Evolutionary conservation across 768 basidiomycete genomes (phyloP).

Genomic region (Termitomyces sp.): DNA sequence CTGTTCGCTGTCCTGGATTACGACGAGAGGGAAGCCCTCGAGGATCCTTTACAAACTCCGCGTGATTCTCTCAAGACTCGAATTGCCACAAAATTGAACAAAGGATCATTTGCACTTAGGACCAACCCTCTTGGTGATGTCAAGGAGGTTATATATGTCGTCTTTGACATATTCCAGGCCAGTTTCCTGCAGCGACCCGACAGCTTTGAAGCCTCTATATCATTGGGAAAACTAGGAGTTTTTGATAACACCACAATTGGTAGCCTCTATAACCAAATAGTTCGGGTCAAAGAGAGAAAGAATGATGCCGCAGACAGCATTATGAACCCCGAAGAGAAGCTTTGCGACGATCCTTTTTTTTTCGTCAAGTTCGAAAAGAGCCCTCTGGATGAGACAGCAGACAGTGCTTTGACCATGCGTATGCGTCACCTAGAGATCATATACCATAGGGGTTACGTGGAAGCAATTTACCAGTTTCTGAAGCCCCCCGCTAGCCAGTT

Average conservation of each 20-base stretch:
- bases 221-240: conserved; percentile 80
- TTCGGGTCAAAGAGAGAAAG: conserved; percentile 48
- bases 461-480: conserved; percentile 87
- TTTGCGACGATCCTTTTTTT: conserved; percentile 64
- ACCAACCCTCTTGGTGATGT: conserved; percentile 59
- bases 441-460: conserved; percentile 90
- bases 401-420: conserved; percentile 81
- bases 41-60: conserved; percentile 63
- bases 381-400: conserved; percentile 87
- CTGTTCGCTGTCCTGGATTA: conserved; percentile 89
- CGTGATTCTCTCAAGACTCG: conserved; percentile 76
- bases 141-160: conserved; percentile 75
- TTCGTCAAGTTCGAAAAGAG: conserved; percentile 88
- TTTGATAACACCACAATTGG: conserved; percentile 85
- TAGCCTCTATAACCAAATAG: conserved; percentile 85
- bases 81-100: conserved; percentile 72
- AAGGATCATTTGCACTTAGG: conserved; percentile 82
- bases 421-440: conserved; percentile 97
- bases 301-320: conserved; percentile 8
- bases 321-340: conserved; percentile 9
- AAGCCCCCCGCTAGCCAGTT: conserved; percentile 91
- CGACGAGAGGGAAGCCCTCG: conserved; percentile 77
- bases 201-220: conserved; percentile 80
- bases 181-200: conserved; percentile 80
- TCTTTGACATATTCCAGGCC: conserved; percentile 85